Conservation (phyloP, 2,329 filamentous ascomycete genomes). For the Trichoderma endophyticum region DNA sequence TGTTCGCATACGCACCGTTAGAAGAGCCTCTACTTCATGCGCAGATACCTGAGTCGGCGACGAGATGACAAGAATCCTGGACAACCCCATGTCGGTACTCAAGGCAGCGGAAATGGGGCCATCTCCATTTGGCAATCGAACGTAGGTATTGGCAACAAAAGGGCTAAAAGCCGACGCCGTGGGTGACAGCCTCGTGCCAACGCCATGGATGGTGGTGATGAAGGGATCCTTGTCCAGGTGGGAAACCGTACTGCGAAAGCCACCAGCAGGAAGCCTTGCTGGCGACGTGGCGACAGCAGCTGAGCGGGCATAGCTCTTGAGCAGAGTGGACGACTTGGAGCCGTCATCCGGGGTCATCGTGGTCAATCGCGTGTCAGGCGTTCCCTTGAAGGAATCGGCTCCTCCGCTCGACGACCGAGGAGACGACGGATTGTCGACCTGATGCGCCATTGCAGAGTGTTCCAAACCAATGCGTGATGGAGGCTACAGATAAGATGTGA, state of each 20-base stretch:
- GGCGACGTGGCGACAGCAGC: slow-evolving; percentile 31
- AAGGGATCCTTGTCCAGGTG: slow-evolving; percentile 53
- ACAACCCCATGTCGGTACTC: slow-evolving; percentile 47
- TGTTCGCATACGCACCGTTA: slow-evolving; percentile 40
- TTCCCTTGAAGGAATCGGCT: slow-evolving; percentile 57
- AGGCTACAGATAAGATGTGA: background rate
- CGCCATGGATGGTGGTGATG: slow-evolving; percentile 37
- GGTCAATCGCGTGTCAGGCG: slow-evolving; percentile 62
- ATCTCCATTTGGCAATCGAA: slow-evolving; percentile 23
- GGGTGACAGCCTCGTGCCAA: slow-evolving; percentile 54
- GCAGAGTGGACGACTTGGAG: slow-evolving; percentile 41
- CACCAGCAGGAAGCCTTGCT: slow-evolving; percentile 27
- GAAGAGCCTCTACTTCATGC: slow-evolving; percentile 41
- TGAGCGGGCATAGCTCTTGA: slow-evolving; percentile 32
- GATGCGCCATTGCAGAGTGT: slow-evolving; percentile 37
- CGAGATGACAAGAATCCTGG: slow-evolving; percentile 44
- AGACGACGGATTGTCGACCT: slow-evolving; percentile 45
- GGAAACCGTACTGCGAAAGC: slow-evolving; percentile 26
- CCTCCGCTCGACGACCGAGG: slow-evolving; percentile 51
- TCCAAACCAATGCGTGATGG: background rate
- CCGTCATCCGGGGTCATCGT: slow-evolving; percentile 60
- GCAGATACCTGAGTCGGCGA: slow-evolving; percentile 31
- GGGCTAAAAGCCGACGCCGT: slow-evolving; percentile 62
- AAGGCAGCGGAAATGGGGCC: slow-evolving; percentile 35
- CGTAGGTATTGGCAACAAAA: slow-evolving; percentile 20